These are phyloP conservation scores for Pichia kluyveri DNA, from an alignment of 805 yeast species.

Conservation along the genomic window DNA sequence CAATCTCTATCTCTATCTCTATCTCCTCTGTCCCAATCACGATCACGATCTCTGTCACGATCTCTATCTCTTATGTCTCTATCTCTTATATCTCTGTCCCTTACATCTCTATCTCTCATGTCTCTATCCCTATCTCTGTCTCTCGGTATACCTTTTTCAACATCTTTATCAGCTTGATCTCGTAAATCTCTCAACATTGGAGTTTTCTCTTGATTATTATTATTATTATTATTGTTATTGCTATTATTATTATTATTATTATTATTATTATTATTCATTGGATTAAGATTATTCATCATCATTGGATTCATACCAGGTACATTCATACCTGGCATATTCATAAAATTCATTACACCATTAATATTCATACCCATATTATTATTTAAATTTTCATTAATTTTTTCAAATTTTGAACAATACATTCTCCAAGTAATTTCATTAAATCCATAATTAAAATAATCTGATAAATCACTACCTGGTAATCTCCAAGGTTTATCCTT, in stretches of 20 bases:
- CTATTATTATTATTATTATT: constrained; percentile 5
- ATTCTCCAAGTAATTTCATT: constrained; percentile 96
- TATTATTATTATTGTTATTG: constrained; percentile 16
- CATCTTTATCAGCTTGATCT: constrained; percentile 22
- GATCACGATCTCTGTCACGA: background rate
- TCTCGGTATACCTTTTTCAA: constrained; percentile 15
- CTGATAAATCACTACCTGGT: constrained; percentile 92
- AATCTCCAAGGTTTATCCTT: constrained; percentile 98
- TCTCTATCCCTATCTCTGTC: constrained; percentile 4
- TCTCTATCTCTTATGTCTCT: constrained; percentile 7
- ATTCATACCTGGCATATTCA: constrained; percentile 7
- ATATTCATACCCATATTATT: constrained; percentile 9
- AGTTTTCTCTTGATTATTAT: constrained; percentile 12
- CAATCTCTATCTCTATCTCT: constrained; percentile 8
- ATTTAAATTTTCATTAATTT: constrained; percentile 63
- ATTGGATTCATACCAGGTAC: constrained; percentile 15
- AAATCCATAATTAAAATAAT: constrained; percentile 93
- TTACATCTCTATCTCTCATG: background rate
- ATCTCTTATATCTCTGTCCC: constrained; percentile 8
- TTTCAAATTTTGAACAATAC: constrained; percentile 83
- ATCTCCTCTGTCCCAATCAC: constrained; percentile 5
- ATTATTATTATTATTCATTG: background rate
- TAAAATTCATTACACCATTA: too few relatives aligned
- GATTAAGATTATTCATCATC: constrained; percentile 14
- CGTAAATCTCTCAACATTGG: constrained; percentile 15